phyloP scores from a whole-genome alignment of 768 basidiomycete species.

The Lactarius trivialis region DNA sequence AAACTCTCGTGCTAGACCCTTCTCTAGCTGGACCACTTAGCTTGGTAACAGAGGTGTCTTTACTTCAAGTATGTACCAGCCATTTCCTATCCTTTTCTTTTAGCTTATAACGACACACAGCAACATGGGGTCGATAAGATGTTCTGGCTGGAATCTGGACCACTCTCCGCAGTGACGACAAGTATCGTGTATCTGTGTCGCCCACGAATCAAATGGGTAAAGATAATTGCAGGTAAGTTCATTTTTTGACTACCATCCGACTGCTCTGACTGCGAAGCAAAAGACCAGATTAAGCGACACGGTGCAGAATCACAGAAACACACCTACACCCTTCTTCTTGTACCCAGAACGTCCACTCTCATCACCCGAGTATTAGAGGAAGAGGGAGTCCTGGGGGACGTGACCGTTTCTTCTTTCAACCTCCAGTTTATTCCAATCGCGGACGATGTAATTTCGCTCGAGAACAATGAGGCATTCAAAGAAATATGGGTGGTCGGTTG shows the following conservation, averaged over 20 bases:
- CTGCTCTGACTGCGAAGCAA: slow-evolving; percentile 26
- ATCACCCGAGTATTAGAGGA: slow-evolving; percentile 86
- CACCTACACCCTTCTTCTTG: slow-evolving; percentile 79
- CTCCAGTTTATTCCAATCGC: slow-evolving; percentile 92
- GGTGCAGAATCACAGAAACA: slow-evolving; percentile 66
- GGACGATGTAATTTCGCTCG: slow-evolving; percentile 87
- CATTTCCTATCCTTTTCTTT: not conserved
- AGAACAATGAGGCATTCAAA: slow-evolving; percentile 77
- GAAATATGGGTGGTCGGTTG: slow-evolving; percentile 83
- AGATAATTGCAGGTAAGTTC: slow-evolving; percentile 81
- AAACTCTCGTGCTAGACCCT: slow-evolving; percentile 92
- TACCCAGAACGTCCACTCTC: slow-evolving; percentile 81
- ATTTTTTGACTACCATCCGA: slow-evolving; percentile 13
- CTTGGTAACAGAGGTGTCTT: slow-evolving; percentile 87
- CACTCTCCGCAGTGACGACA: slow-evolving; percentile 71
- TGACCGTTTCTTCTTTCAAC: slow-evolving; percentile 80
- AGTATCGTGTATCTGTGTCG: slow-evolving; percentile 93
- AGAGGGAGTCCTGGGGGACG: slow-evolving; percentile 95
- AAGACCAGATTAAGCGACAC: slow-evolving; percentile 90
- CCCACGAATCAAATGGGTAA: slow-evolving; percentile 77
- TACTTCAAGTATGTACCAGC: slow-evolving; percentile 65
- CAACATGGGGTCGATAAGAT: slow-evolving; percentile 99
- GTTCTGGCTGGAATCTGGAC: slow-evolving; percentile 96
- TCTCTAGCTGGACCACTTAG: slow-evolving; percentile 87
- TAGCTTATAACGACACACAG: slow-evolving; percentile 36